Conservation (phyloP, 495 filamentous ascomycete genomes). For the Hyaloscypha hepaticicola region DNA sequence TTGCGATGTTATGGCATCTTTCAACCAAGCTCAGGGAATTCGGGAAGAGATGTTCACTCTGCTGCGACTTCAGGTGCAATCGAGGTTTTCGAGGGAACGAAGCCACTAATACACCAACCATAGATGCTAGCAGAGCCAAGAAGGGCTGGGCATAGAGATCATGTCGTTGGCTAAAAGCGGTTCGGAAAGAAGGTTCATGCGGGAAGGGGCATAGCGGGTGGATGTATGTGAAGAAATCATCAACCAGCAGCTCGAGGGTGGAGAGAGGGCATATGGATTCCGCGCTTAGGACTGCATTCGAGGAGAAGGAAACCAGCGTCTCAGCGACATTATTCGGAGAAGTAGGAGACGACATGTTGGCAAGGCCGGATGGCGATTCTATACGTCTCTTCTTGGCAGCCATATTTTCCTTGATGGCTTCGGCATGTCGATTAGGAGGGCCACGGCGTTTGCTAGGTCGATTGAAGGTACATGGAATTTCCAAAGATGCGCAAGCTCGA, state of each 20-base stretch:
- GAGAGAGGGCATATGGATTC: constrained; percentile 74
- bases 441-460: constrained; percentile 77
- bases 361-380: constrained; percentile 35
- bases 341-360: constrained; percentile 36
- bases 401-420: constrained; percentile 60
- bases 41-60: constrained; percentile 56
- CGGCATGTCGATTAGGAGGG: constrained; percentile 82
- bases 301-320: constrained; percentile 41
- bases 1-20: constrained; percentile 68
- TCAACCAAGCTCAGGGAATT: constrained; percentile 71
- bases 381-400: constrained; percentile 57
- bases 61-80: constrained; percentile 63
- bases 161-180: constrained; percentile 65
- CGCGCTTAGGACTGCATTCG: constrained; percentile 42
- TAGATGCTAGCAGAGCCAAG: constrained; percentile 74
- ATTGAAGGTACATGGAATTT: constrained; percentile 82
- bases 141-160: constrained; percentile 68
- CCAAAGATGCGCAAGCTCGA: constrained; percentile 71
- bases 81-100: constrained; percentile 80
- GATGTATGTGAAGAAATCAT: constrained; percentile 90
- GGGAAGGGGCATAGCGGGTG: constrained; percentile 85
- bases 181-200: constrained; percentile 81
- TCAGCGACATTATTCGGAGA: constrained; percentile 53
- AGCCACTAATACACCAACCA: constrained; percentile 74
- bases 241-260: constrained; percentile 65